Evolutionary conservation across 192 early-diverging fungal species (phyloP).

Genomic region (Entophlyctis helioformis): DNA sequence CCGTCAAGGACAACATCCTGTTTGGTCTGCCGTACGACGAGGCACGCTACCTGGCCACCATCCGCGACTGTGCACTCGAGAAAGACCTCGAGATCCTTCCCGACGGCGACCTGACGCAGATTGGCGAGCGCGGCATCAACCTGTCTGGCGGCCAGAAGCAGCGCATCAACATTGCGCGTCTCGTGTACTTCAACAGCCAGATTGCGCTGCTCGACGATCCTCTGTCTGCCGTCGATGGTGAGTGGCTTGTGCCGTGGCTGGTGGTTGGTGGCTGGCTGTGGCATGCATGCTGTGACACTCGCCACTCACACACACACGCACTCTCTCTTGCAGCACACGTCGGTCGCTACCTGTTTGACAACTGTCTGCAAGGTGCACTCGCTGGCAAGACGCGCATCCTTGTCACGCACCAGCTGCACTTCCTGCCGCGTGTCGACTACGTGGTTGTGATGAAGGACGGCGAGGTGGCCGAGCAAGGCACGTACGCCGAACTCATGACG

Average conservation of each 20-base stretch:
- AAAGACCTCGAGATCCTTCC: constrained; percentile 57
- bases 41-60: constrained; percentile 47
- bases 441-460: constrained; percentile 63
- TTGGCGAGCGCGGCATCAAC: constrained; percentile 38
- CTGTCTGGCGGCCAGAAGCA: constrained; percentile 10
- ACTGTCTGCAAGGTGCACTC: constrained; percentile 53
- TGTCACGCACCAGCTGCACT: constrained; percentile 71
- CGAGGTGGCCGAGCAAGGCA: constrained; percentile 52
- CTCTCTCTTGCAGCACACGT: no score
- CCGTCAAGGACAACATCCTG: constrained; percentile 48
- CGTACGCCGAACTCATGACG: constrained; percentile 46
- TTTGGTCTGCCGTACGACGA: constrained; percentile 54
- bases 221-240: constrained; percentile 77
- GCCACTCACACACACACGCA: no score
- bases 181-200: constrained; percentile 62
- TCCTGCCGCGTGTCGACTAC: constrained; percentile 62
- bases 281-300: no score
- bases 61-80: constrained; percentile 59
- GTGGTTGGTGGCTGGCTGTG: no score
- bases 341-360: constrained; percentile 58
- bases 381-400: constrained; percentile 68
- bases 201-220: constrained; percentile 80
- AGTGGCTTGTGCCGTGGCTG: no score
- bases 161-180: constrained; percentile 54
- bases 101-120: constrained; percentile 49